Evolutionary conservation across 768 basidiomycete genomes (phyloP).

Genomic region (Tricholoma hemisulphureum): DNA sequence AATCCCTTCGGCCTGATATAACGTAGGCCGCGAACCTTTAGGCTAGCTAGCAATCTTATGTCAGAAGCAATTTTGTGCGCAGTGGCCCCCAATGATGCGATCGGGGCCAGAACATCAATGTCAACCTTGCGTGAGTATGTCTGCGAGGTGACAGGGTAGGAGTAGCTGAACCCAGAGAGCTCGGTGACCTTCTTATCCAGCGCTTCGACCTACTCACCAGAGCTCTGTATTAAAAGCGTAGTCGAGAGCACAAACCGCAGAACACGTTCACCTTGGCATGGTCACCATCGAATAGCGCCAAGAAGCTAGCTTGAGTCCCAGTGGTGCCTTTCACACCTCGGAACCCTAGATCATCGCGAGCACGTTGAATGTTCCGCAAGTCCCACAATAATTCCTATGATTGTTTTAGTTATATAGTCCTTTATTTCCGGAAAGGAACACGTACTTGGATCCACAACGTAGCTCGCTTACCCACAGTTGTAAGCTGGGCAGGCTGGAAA

Average conservation of each 20-base stretch:
- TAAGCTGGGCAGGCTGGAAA: conserved; percentile 97
- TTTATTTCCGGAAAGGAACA: neutral
- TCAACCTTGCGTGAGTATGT: conserved; percentile 99
- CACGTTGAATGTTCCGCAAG: conserved; percentile 86
- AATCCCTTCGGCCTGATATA: neutral
- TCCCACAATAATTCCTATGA: conserved; percentile 95
- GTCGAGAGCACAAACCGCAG: no score
- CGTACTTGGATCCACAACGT: conserved; percentile 92
- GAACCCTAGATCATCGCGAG: conserved; percentile 90
- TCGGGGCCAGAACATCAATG: conserved; percentile 84
- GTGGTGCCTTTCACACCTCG: conserved; percentile 99
- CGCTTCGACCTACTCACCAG: conserved; percentile 63
- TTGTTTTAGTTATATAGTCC: neutral
- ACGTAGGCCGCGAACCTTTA: conserved; percentile 56
- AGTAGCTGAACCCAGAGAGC: conserved; percentile 89
- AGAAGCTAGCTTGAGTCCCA: conserved; percentile 95
- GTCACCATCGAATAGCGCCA: conserved; percentile 91
- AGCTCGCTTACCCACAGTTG: conserved; percentile 95
- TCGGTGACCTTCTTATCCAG: conserved; percentile 88
- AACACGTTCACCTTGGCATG: conserved; percentile 70
- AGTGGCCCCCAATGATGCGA: conserved; percentile 89
- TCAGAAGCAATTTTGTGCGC: conserved; percentile 99
- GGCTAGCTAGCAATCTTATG: conserved; percentile 87
- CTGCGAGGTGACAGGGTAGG: conserved; percentile 97
- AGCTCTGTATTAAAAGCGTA: no score